Evolutionary conservation across 106 monocot genomes (phyloP).

Genomic region (Dactylorhiza incarnata): DNA sequence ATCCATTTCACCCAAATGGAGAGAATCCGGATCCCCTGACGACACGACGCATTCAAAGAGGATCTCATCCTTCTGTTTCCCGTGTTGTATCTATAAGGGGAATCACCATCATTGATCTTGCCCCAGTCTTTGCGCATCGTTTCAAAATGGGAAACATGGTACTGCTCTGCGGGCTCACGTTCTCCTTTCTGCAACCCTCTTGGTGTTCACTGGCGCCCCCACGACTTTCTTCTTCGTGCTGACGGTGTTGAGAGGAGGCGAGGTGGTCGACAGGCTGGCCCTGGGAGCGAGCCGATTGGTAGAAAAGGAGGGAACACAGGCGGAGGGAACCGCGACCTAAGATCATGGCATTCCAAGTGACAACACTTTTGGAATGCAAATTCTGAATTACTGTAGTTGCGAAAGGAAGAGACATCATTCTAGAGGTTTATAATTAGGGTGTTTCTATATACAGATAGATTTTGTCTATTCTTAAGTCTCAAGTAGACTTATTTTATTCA

Average conservation of each 20-base stretch:
- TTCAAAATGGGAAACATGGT: slow-evolving; percentile 6
- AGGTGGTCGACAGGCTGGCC: slow-evolving; percentile 7
- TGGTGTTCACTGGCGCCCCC: slow-evolving; percentile 11
- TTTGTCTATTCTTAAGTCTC: no score
- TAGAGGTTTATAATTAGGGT: no score
- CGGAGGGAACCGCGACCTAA: no score
- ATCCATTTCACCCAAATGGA: no score
- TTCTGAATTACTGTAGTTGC: no score
- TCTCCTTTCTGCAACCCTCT: slow-evolving; percentile 22
- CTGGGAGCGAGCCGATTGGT: slow-evolving; percentile 9
- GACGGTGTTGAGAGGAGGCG: slow-evolving; percentile 1
- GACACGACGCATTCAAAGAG: slow-evolving; percentile 6
- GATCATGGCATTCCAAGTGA: no score
- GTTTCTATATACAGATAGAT: no score
- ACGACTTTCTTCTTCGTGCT: slow-evolving; percentile 14
- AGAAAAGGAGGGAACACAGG: slow-evolving; percentile 9
- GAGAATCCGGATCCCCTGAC: no score
- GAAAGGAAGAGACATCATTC: no score
- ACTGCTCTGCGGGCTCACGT: slow-evolving; percentile 18
- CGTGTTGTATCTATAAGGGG: slow-evolving; percentile 43
- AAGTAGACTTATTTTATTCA: no score
- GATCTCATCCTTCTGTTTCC: slow-evolving; percentile 24
- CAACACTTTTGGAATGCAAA: no score
- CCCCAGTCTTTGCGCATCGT: slow-evolving; percentile 54
- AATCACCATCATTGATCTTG: slow-evolving; percentile 73